A percentile compares a stretch with the other conserved stretches of the same genome.
phyloP scores from a whole-genome alignment of 164 flowering plant genomes.

The Malania oleifera region DNA sequence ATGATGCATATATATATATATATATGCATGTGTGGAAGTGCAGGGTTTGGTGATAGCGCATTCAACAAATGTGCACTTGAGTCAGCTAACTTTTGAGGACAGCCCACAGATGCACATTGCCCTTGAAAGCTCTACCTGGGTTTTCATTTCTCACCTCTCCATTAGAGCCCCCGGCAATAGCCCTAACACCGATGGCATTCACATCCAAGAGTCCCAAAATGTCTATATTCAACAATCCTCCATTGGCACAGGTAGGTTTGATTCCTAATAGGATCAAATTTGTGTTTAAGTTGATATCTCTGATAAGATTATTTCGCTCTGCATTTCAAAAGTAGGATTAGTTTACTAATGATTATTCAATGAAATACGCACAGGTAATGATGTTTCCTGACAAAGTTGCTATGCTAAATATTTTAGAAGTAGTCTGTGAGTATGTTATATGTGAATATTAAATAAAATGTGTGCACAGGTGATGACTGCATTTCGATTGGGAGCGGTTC shows the following conservation, averaged over 20 bases:
- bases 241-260: conserved; percentile 26
- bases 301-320: neutral
- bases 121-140: conserved; percentile 4
- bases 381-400: too few species aligned
- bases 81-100: conserved; percentile 12
- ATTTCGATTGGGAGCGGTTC: conserved; percentile 28
- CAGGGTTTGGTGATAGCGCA: conserved; percentile 13
- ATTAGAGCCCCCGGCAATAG: conserved; percentile 28
- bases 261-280: too few species aligned
- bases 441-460: neutral
- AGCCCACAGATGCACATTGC: conserved; percentile 24
- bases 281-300: neutral
- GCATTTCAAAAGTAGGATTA: neutral
- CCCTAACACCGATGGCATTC: conserved; percentile 44
- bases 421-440: too few species aligned
- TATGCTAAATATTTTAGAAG: too few species aligned
- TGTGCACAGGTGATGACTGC: conserved; percentile 35
- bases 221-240: conserved; percentile 7
- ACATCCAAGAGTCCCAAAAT: conserved; percentile 14
- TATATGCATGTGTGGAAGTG: too few species aligned
- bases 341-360: too few species aligned
- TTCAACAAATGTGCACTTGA: conserved; percentile 13
- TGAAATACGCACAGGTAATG: too few species aligned
- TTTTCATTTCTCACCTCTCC: conserved; percentile 3
- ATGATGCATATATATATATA: too few species aligned